A percentile compares a stretch with the other conserved stretches of the same genome.
Conservation (phyloP, 2,329 filamentous ascomycete species). For the Colletotrichum euphorbiae region DNA sequence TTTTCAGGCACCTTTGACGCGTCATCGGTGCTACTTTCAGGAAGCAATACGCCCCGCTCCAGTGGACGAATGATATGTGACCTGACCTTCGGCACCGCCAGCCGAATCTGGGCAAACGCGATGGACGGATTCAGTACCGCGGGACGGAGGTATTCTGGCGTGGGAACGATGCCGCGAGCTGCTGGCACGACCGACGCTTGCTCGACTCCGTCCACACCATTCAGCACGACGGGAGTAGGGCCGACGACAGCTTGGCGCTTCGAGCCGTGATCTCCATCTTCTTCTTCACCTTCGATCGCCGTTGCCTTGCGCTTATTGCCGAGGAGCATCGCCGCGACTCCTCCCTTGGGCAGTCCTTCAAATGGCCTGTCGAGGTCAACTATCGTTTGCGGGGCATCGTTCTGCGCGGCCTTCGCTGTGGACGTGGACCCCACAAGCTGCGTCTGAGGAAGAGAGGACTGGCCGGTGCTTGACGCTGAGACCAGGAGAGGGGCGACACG, state of each 20-base stretch:
- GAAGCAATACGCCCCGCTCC: constrained; percentile 71
- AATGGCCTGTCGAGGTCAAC: constrained; percentile 94
- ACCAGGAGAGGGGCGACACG: constrained; percentile 92
- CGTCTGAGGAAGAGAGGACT: constrained; percentile 89
- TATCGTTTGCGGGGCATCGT: constrained; percentile 82
- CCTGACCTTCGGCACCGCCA: constrained; percentile 89
- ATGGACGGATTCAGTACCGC: constrained; percentile 87
- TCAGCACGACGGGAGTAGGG: constrained; percentile 79
- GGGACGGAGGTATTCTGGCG: constrained; percentile 87
- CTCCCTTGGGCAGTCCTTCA: constrained; percentile 91
- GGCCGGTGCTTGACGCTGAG: constrained; percentile 86
- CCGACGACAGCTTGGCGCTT: constrained; percentile 73
- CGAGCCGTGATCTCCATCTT: constrained; percentile 63
- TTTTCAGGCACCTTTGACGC: constrained; percentile 75
- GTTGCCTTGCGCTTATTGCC: constrained; percentile 92
- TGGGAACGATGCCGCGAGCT: constrained; percentile 71
- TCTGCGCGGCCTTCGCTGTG: constrained; percentile 67
- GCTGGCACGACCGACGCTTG: constrained; percentile 74
- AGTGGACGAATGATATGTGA: constrained; percentile 85
- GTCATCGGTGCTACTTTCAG: constrained; percentile 67
- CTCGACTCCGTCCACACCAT: constrained; percentile 81
- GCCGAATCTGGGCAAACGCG: constrained; percentile 82
- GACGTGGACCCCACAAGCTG: constrained; percentile 84
- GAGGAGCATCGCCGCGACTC: constrained; percentile 84
- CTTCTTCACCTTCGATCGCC: constrained; percentile 80